Evolutionary conservation across 78 protist genomes (phyloP).

Genomic region (Diacronema lutheri): DNA sequence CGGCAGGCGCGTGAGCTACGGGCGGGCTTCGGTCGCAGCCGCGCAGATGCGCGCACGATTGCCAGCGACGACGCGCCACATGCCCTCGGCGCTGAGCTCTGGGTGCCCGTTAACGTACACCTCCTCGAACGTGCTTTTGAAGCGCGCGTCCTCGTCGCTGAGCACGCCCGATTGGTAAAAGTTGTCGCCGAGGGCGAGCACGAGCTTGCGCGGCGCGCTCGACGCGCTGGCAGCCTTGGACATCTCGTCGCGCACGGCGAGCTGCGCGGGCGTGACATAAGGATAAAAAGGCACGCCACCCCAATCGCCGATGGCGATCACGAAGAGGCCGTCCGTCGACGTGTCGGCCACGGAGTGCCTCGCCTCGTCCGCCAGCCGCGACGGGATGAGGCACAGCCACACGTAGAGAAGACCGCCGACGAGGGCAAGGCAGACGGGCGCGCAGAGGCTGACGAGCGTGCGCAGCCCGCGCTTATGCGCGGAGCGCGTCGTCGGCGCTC

Average conservation of each 20-base stretch:
- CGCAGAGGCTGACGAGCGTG: no score
- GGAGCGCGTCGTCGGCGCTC: no score
- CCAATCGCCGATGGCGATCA: not conserved
- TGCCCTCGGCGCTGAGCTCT: not conserved
- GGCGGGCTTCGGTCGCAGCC: not conserved
- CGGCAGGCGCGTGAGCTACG: not conserved
- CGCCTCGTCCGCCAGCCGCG: no score
- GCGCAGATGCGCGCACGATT: constrained; percentile 2
- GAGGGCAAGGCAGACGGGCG: no score
- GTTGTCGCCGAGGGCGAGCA: not conserved
- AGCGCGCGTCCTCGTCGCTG: not conserved
- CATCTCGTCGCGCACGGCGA: not conserved
- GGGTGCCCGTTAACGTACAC: not conserved
- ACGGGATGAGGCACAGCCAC: no score
- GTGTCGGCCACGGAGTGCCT: no score
- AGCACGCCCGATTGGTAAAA: not conserved
- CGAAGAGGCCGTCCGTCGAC: not conserved
- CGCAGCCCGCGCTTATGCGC: no score
- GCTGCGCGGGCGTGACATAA: not conserved
- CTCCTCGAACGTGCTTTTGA: not conserved
- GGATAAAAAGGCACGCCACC: not conserved
- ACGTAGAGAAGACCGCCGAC: no score
- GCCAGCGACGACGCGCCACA: not conserved
- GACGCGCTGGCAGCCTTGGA: not conserved
- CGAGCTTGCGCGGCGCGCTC: no score